Evolutionary conservation across 2,329 filamentous ascomycete genomes (phyloP).

Genomic region (Chaetomium olivaceum): DNA sequence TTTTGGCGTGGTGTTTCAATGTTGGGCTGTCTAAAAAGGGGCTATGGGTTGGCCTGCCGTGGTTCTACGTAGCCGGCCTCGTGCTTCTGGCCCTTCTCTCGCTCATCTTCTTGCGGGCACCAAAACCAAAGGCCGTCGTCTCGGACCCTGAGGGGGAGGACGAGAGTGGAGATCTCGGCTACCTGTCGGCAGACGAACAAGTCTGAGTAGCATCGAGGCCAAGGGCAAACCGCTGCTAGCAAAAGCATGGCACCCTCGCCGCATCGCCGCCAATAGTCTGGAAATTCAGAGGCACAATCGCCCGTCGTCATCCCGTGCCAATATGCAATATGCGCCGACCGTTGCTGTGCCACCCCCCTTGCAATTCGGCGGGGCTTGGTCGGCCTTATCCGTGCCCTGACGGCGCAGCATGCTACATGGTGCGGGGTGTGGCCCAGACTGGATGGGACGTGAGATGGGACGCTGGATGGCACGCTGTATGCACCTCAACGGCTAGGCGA

Average conservation of each 20-base stretch:
- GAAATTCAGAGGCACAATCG: too few species aligned
- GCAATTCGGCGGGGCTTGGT: neutral
- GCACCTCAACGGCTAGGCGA: neutral
- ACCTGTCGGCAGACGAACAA: slow-evolving; percentile 22
- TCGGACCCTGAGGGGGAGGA: neutral
- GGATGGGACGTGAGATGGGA: neutral
- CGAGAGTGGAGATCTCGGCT: slow-evolving; percentile 17
- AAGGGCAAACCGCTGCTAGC: too few species aligned
- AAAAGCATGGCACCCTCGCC: too few species aligned
- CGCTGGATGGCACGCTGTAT: neutral
- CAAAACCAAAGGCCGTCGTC: neutral
- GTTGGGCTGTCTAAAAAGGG: slow-evolving; percentile 24
- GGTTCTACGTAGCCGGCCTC: slow-evolving; percentile 29
- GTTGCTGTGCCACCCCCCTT: neutral
- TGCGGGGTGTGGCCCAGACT: neutral
- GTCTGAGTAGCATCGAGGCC: neutral
- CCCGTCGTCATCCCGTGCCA: neutral
- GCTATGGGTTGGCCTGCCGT: slow-evolving; percentile 27
- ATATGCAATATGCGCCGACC: neutral
- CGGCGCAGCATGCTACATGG: neutral
- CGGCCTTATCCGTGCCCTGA: neutral
- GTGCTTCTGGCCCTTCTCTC: slow-evolving; percentile 15
- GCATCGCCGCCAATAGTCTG: too few species aligned
- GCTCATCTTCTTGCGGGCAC: slow-evolving; percentile 22
- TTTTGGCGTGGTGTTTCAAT: slow-evolving; percentile 28